Evolutionary conservation across 208 protist species (phyloP).

Genomic region (Acanthamoeba quina): DNA sequence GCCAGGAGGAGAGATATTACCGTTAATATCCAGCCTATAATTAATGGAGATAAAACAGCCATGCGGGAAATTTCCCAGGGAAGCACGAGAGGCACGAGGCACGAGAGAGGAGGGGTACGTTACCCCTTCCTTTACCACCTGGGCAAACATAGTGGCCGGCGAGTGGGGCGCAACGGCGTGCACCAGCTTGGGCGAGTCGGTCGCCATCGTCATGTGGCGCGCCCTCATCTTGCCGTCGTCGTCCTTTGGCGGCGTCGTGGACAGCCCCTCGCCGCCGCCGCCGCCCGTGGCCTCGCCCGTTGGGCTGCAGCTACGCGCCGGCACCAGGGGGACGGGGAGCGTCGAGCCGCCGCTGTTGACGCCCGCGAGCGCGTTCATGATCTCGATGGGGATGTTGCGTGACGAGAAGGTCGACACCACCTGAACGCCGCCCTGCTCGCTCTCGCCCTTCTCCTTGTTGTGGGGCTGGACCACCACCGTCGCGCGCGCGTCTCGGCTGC

Average conservation of each 20-base stretch:
- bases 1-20: background rate
- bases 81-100: background rate
- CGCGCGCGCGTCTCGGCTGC: background rate
- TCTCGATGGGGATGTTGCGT: background rate
- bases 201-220: background rate
- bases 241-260: background rate
- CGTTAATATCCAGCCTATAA: background rate
- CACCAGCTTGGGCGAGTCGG: constrained; percentile 34
- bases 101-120: too few relatives aligned
- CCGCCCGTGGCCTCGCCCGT: background rate
- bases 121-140: constrained; percentile 14
- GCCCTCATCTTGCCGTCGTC: background rate
- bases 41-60: background rate
- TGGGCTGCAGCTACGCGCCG: background rate
- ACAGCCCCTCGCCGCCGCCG: background rate
- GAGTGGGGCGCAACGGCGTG: constrained; percentile 7
- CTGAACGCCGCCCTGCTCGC: background rate
- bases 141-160: constrained; percentile 55
- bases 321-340: background rate
- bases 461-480: background rate
- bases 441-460: background rate
- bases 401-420: constrained; percentile 15
- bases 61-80: background rate
- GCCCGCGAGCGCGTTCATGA: constrained; percentile 1
- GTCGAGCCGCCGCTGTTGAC: background rate